These are phyloP conservation scores for Discostella pseudostelligera DNA, from an alignment of 108 stramenopile genomes.

Conservation along the genomic window DNA sequence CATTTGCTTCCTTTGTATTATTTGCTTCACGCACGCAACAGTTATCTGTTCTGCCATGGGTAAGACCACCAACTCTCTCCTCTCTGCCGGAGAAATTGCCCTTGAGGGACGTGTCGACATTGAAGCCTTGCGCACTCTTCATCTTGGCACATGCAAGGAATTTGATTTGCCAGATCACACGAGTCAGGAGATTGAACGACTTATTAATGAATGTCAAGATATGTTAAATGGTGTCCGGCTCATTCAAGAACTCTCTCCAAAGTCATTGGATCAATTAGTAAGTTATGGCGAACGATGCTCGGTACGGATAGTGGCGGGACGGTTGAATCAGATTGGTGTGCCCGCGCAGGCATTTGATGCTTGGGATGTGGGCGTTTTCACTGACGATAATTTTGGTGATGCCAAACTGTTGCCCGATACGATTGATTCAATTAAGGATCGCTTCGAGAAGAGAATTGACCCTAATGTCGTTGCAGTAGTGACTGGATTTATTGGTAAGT, in stretches of 20 bases:
- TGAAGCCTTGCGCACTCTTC: conserved; percentile 89
- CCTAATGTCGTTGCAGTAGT: conserved; percentile 91
- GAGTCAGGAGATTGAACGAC: conserved; percentile 57
- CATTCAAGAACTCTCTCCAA: conserved; percentile 89
- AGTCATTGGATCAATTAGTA: conserved; percentile 89
- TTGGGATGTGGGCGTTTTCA: conserved; percentile 92
- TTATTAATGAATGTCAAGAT: conserved; percentile 87
- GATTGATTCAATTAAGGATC: conserved; percentile 56
- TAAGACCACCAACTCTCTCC: conserved; percentile 92
- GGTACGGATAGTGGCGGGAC: conserved; percentile 90
- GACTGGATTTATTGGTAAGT: conserved; percentile 90
- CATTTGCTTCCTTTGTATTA: too few species aligned
- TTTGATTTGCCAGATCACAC: conserved; percentile 68
- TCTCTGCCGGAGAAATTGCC: conserved; percentile 91
- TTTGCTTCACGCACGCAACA: conserved; percentile 52
- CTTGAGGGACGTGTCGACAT: conserved; percentile 88
- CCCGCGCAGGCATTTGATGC: conserved; percentile 93
- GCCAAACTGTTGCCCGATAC: conserved; percentile 73
- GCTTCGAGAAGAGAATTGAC: conserved; percentile 72
- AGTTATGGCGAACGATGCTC: conserved; percentile 92
- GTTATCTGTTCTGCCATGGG: conserved; percentile 98
- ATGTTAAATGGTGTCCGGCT: conserved; percentile 90
- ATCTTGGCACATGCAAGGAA: conserved; percentile 66
- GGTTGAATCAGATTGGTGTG: conserved; percentile 92
- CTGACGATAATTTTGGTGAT: conserved; percentile 89